Conservation (phyloP, 345 rosid species). For the Hibiscus trionum region DNA sequence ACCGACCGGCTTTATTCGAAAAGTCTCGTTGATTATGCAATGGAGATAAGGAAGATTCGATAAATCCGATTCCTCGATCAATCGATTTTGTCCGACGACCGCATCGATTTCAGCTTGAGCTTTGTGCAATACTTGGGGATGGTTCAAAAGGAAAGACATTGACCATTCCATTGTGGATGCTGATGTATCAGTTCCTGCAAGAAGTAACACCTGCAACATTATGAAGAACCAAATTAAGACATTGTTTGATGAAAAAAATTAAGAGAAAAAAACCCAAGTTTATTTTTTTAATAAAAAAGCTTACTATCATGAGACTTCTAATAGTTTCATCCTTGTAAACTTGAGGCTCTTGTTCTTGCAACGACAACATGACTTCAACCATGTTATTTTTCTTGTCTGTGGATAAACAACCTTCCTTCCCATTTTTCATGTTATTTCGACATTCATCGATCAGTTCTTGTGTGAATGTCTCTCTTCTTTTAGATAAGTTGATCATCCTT, state of each 20-base stretch:
- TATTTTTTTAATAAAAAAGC: not conserved
- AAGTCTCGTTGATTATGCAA: slow-evolving; percentile 14
- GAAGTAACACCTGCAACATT: slow-evolving; percentile 10
- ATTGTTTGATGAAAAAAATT: not conserved
- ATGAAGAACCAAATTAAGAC: not conserved
- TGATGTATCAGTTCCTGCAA: slow-evolving; percentile 22
- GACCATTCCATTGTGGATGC: slow-evolving; percentile 21
- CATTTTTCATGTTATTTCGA: slow-evolving; percentile 7
- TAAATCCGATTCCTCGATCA: slow-evolving; percentile 15
- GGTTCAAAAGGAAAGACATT: slow-evolving; percentile 22
- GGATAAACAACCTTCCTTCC: not conserved
- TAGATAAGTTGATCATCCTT: not conserved
- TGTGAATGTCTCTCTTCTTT: not conserved
- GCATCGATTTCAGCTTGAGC: slow-evolving; percentile 17
- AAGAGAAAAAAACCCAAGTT: not conserved
- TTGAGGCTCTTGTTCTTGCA: slow-evolving; percentile 40
- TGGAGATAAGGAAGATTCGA: slow-evolving; percentile 18
- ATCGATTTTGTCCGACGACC: slow-evolving; percentile 8
- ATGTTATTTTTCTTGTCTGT: slow-evolving; percentile 20
- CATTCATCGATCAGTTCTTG: slow-evolving; percentile 1
- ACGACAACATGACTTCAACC: slow-evolving; percentile 39
- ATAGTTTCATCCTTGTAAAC: slow-evolving; percentile 38
- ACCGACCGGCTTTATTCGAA: slow-evolving; percentile 14
- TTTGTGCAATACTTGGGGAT: slow-evolving; percentile 9
- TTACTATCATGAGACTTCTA: slow-evolving; percentile 35